These are phyloP conservation scores for Globisporangium iwayamae DNA, from an alignment of 352 stramenopile genomes.

Conservation along the genomic window DNA sequence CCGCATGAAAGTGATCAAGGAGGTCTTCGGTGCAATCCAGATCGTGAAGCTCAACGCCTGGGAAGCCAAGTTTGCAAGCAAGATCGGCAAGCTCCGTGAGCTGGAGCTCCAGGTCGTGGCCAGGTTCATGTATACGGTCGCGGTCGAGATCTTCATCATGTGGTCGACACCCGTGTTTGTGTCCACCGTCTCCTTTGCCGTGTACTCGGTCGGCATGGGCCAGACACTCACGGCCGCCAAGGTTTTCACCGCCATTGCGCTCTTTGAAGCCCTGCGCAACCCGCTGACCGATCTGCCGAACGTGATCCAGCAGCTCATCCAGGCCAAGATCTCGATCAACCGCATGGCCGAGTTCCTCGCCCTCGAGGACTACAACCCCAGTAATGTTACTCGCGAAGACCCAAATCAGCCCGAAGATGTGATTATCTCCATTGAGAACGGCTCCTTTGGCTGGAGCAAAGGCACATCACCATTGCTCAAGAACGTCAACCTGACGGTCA, in stretches of 20 bases:
- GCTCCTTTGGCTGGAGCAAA: constrained; percentile 19
- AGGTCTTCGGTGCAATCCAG: not conserved
- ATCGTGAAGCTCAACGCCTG: not conserved
- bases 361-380: constrained; percentile 17
- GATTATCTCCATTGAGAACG: constrained; percentile 19
- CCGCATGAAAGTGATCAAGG: not conserved
- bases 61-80: not conserved
- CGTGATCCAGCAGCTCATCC: too few relatives aligned
- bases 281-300: too few relatives aligned
- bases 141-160: constrained; percentile 45
- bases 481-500: constrained; percentile 18
- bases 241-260: too few relatives aligned
- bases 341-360: constrained; percentile 27
- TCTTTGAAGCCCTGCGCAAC: too few relatives aligned
- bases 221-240: constrained; percentile 22
- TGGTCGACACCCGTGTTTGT: constrained; percentile 23
- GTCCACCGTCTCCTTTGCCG: constrained; percentile 30
- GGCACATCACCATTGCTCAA: not conserved
- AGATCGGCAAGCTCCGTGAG: constrained; percentile 25
- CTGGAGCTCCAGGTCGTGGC: constrained; percentile 54
- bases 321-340: constrained; percentile 13
- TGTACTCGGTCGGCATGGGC: constrained; percentile 33
- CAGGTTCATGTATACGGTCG: constrained; percentile 41
- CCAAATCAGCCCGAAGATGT: not conserved
- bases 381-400: constrained; percentile 7